These are phyloP conservation scores for Curvularia eragrostidis DNA, from an alignment of 2,329 filamentous ascomycete genomes.

Conservation along the genomic window DNA sequence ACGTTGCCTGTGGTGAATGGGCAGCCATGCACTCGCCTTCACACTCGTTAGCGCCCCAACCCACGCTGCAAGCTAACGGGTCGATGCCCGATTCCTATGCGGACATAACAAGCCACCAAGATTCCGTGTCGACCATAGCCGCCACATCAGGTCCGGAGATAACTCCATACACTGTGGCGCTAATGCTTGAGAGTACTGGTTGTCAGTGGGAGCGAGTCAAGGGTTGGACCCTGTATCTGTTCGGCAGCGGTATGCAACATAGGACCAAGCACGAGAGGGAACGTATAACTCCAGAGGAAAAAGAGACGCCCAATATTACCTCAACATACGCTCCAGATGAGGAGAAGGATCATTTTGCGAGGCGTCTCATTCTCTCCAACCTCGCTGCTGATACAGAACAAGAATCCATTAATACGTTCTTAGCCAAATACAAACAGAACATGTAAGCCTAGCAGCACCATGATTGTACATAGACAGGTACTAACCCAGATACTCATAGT, in stretches of 20 bases:
- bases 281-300: constrained; percentile 16
- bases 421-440: constrained; percentile 21
- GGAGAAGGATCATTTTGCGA: constrained; percentile 3
- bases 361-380: constrained; percentile 34
- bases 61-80: background rate
- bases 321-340: constrained; percentile 21
- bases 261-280: constrained; percentile 16
- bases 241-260: constrained; percentile 15
- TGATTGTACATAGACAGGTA: background rate
- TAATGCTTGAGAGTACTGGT: constrained; percentile 22
- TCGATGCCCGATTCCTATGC: background rate
- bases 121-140: background rate
- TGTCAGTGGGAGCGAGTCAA: constrained; percentile 19
- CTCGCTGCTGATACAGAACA: constrained; percentile 34
- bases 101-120: background rate
- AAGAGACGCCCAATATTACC: constrained; percentile 12
- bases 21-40: background rate
- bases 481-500: constrained; percentile 17
- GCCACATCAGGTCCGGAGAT: background rate
- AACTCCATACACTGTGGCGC: constrained; percentile 15
- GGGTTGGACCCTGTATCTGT: constrained; percentile 24
- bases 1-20: constrained; percentile 3
- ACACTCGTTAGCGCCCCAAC: background rate
- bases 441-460: constrained; percentile 22
- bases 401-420: constrained; percentile 24